phyloP scores from a whole-genome alignment of 1,284 basidiomycete genomes.

The Heterobasidion occidentale region DNA sequence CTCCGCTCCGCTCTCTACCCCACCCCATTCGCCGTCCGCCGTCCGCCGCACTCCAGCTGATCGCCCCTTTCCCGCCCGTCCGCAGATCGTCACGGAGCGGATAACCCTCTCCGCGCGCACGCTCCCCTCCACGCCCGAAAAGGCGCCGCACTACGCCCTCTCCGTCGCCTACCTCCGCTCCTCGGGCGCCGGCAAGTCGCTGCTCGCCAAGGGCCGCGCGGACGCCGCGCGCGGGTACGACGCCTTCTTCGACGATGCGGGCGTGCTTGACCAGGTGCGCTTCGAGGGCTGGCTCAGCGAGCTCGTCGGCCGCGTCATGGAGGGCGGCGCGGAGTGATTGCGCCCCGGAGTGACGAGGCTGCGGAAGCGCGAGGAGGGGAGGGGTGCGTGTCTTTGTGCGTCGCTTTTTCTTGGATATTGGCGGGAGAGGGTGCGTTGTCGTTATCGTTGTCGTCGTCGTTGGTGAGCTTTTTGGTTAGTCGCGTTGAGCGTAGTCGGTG shows the following conservation, averaged over 20 bases:
- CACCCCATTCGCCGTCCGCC: not conserved
- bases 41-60: not conserved
- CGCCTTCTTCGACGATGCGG: conserved; percentile 65
- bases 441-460: no score
- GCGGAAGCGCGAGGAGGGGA: not conserved
- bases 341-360: not conserved
- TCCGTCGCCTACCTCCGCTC: conserved; percentile 64
- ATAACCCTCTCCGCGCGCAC: conserved; percentile 68
- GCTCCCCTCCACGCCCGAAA: conserved; percentile 33
- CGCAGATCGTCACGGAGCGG: conserved; percentile 75
- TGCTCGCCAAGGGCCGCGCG: conserved; percentile 57
- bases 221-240: conserved; percentile 47
- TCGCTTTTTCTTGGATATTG: not conserved
- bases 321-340: conserved; percentile 17
- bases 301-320: conserved; percentile 39
- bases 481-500: no score
- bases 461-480: not conserved
- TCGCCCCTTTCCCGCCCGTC: no score
- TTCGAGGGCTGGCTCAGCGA: conserved; percentile 72
- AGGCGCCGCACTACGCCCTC: conserved; percentile 52
- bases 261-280: conserved; percentile 56
- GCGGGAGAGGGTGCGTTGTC: no score
- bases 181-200: conserved; percentile 68
- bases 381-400: not conserved
- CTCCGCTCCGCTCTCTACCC: not conserved